Conservation (phyloP, 2,329 filamentous ascomycete species). For the Botryotinia narcissicola region DNA sequence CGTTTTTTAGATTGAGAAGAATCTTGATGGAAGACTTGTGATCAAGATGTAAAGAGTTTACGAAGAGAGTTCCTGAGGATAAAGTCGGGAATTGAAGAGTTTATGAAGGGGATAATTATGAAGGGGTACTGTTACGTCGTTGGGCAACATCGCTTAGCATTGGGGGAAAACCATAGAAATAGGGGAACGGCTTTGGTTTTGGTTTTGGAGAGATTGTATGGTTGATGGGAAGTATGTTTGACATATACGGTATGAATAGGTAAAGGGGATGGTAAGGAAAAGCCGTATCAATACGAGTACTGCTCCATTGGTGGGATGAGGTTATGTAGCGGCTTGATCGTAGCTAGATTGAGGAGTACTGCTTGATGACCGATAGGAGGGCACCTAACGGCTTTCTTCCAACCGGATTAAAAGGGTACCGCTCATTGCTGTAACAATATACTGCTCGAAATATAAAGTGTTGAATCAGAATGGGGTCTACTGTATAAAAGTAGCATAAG, state of each 20-base stretch:
- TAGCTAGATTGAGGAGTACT: no score
- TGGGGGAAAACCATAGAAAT: background rate
- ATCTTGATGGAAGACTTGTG: background rate
- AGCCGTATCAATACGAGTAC: background rate
- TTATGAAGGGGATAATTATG: background rate
- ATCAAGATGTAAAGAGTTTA: no score
- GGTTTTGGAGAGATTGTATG: background rate
- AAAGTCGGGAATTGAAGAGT: background rate
- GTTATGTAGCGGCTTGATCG: background rate
- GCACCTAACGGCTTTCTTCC: background rate
- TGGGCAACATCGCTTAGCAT: background rate
- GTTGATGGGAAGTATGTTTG: accelerated
- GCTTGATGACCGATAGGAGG: accelerated
- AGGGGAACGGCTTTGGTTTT: background rate
- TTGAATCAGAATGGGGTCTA: accelerated
- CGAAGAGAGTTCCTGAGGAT: background rate
- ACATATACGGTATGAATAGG: background rate
- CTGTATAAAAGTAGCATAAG: no score
- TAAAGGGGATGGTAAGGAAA: accelerated
- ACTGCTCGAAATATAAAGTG: accelerated
- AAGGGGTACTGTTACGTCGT: background rate
- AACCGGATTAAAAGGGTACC: no score
- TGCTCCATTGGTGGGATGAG: accelerated
- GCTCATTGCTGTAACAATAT: background rate
- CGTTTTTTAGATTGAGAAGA: accelerated